phyloP scores from a whole-genome alignment of 139 green algal species.

The Chlamydomonas urium region DNA sequence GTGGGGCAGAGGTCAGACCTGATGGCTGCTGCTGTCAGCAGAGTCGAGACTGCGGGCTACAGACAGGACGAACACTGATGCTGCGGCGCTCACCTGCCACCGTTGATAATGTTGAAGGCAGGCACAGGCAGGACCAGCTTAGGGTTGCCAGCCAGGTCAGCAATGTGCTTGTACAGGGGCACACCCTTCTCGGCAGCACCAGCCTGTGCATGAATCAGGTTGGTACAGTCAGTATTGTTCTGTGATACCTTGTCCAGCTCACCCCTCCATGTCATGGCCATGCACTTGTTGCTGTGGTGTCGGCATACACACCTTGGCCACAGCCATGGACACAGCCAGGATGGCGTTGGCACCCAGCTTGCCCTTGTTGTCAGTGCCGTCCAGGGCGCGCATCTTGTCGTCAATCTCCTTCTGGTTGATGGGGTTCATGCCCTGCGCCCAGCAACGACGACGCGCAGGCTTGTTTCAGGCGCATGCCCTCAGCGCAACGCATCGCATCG shows the following conservation, averaged over 20 bases:
- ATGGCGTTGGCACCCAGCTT: slow-evolving; percentile 98
- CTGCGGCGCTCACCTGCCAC: too few relatives aligned
- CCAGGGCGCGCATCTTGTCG: slow-evolving; percentile 89
- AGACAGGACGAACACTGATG: too few relatives aligned
- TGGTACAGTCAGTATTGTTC: neutral
- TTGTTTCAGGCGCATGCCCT: too few relatives aligned
- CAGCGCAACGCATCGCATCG: too few relatives aligned
- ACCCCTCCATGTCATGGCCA: too few relatives aligned
- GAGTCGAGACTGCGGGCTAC: too few relatives aligned
- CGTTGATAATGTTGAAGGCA: slow-evolving; percentile 99
- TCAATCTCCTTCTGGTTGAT: slow-evolving; percentile 88
- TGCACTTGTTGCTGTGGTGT: too few relatives aligned
- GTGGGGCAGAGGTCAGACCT: too few relatives aligned
- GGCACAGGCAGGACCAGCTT: slow-evolving; percentile 97
- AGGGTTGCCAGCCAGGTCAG: slow-evolving; percentile 86
- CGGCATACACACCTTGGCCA: slow-evolving; percentile 84
- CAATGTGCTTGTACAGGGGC: slow-evolving; percentile 94
- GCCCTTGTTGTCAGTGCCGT: slow-evolving; percentile 97
- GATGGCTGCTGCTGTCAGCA: too few relatives aligned
- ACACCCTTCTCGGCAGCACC: slow-evolving; percentile 92
- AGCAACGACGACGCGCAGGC: too few relatives aligned
- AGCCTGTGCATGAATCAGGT: slow-evolving; percentile 45
- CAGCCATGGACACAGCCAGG: slow-evolving; percentile 94
- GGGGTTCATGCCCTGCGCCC: slow-evolving; percentile 88
- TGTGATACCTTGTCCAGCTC: too few relatives aligned